phyloP scores from a whole-genome alignment of 148 eudicot species.

The Vaccinium darrowii region DNA sequence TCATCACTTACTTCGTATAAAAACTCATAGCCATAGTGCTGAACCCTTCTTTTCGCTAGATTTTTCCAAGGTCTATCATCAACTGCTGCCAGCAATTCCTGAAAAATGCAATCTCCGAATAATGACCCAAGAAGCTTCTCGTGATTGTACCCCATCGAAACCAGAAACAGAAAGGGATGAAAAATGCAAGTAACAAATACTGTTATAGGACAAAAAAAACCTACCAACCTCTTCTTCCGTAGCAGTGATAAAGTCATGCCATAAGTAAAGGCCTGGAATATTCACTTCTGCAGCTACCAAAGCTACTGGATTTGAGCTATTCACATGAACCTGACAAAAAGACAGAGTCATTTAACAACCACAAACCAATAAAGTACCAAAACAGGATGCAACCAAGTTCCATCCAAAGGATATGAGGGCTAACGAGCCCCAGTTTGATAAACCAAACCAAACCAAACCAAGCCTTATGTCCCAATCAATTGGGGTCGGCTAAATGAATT shows the following conservation, averaged over 20 bases:
- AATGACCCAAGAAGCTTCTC: neutral
- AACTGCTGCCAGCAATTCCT: conserved; percentile 93
- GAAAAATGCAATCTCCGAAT: conserved; percentile 21
- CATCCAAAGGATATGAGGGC: neutral
- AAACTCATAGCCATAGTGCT: conserved; percentile 92
- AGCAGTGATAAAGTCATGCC: conserved; percentile 71
- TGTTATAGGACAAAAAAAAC: neutral
- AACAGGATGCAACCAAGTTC: neutral
- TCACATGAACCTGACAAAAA: conserved; percentile 43
- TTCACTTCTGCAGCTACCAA: conserved; percentile 70
- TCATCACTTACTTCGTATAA: conserved; percentile 64
- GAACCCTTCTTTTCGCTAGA: conserved; percentile 96
- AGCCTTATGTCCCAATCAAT: too few relatives aligned
- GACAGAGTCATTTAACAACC: conserved; percentile 1
- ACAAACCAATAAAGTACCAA: conserved; percentile 5
- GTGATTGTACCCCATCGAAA: neutral
- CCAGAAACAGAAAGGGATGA: neutral
- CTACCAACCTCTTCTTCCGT: conserved; percentile 81
- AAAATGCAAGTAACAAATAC: neutral
- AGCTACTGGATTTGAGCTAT: conserved; percentile 56
- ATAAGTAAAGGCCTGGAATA: conserved; percentile 76
- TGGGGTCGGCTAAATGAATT: too few relatives aligned
- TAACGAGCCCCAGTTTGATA: neutral
- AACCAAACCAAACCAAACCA: too few relatives aligned
- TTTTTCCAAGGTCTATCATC: conserved; percentile 80